Percentiles rank a stretch among this genome's conserved stretches.
Evolutionary conservation across 148 eudicot species (phyloP).

Genomic region (Fallopia convolvulus): DNA sequence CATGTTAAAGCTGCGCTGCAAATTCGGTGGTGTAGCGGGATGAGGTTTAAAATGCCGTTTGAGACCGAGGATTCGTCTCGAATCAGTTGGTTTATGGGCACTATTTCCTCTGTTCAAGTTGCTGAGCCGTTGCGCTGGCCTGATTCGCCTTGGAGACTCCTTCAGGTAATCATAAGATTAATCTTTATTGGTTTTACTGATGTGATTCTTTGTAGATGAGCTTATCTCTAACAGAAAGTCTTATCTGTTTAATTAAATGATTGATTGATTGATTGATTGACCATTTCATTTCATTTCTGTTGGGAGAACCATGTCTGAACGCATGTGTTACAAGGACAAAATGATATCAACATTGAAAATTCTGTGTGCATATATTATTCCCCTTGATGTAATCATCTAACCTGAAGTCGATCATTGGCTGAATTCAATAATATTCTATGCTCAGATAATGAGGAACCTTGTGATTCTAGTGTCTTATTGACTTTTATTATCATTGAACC

Average conservation of each 20-base stretch:
- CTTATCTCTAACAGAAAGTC: background rate
- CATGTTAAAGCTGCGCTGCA: slow-evolving; percentile 63
- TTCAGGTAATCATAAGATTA: slow-evolving; percentile 47
- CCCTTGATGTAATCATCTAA: slow-evolving; percentile 1
- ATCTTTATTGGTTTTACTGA: background rate
- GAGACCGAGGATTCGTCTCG: slow-evolving; percentile 95
- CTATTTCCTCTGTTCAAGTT: slow-evolving; percentile 73
- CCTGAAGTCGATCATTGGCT: background rate
- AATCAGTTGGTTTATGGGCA: slow-evolving; percentile 96
- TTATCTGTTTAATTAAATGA: background rate
- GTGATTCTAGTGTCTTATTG: slow-evolving; percentile 2
- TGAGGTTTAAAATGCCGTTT: slow-evolving; percentile 96
- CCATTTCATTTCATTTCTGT: background rate
- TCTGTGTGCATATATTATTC: slow-evolving; percentile 2
- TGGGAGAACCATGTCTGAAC: slow-evolving; percentile 4
- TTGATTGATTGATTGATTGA: slow-evolving; percentile 6
- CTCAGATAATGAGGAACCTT: background rate
- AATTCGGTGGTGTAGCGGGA: slow-evolving; percentile 78
- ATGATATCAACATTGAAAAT: slow-evolving; percentile 12
- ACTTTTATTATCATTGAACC: background rate
- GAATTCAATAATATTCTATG: background rate
- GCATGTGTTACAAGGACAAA: slow-evolving; percentile 9
- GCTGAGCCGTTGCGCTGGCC: slow-evolving; percentile 83
- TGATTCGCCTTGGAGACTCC: slow-evolving; percentile 97
- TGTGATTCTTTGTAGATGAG: background rate